These are phyloP conservation scores for Sclerotinia nivalis DNA, from an alignment of 2,329 filamentous ascomycete genomes.

Conservation along the genomic window DNA sequence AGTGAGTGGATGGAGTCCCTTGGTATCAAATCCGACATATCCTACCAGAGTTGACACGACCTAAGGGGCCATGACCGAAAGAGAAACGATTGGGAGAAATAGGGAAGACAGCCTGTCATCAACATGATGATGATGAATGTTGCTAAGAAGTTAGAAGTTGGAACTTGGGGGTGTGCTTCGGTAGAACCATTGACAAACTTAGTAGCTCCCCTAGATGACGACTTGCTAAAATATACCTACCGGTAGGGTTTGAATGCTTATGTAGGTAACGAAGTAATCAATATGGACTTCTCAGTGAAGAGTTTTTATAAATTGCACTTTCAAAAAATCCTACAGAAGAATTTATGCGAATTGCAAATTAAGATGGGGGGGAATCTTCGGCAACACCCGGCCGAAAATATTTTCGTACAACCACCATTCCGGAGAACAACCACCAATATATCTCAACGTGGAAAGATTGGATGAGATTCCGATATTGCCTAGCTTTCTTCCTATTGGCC, in stretches of 20 bases:
- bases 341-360: not conserved
- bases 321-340: not conserved
- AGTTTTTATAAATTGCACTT: not conserved
- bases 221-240: not conserved
- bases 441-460: not conserved
- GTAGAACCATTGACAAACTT: not conserved
- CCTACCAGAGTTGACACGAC: not conserved
- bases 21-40: no score
- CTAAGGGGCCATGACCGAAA: not conserved
- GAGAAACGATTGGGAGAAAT: not conserved
- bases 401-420: not conserved
- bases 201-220: not conserved
- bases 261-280: not conserved
- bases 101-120: not conserved
- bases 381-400: not conserved
- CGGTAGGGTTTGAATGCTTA: not conserved
- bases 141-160: not conserved
- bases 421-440: not conserved
- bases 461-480: not conserved
- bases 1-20: no score
- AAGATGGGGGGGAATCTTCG: no score
- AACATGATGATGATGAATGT: not conserved
- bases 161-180: not conserved
- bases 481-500: not conserved
- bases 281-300: not conserved